These are phyloP conservation scores for Saccharomycodes ludwigii DNA, from an alignment of 805 yeast genomes.

Conservation along the genomic window DNA sequence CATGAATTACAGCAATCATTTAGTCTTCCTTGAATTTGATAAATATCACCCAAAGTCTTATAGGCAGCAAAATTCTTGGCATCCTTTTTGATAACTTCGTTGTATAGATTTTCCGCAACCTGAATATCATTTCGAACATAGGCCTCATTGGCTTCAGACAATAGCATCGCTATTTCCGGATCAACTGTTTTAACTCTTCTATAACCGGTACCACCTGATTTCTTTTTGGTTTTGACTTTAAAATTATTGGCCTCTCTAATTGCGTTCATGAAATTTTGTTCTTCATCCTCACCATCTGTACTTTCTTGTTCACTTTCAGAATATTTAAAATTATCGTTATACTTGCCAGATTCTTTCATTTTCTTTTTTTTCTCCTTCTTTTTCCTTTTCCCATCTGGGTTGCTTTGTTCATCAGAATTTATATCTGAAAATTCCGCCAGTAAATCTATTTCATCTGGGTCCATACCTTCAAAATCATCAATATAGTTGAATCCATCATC, in stretches of 20 bases:
- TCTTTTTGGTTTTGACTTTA: constrained; percentile 30
- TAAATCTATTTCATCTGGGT: constrained; percentile 26
- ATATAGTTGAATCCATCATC: constrained; percentile 6
- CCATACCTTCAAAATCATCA: constrained; percentile 5
- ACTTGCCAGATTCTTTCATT: constrained; percentile 12
- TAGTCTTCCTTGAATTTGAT: constrained; percentile 49
- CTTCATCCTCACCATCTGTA: constrained; percentile 27
- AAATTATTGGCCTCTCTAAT: constrained; percentile 58
- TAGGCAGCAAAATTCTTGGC: constrained; percentile 74
- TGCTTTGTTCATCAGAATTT: constrained; percentile 11
- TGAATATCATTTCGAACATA: constrained; percentile 55
- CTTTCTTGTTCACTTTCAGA: constrained; percentile 13
- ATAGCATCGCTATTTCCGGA: constrained; percentile 57
- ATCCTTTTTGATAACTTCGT: constrained; percentile 66
- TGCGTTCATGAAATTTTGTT: constrained; percentile 43
- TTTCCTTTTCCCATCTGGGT: constrained; percentile 18
- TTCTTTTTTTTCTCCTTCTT: constrained; percentile 17
- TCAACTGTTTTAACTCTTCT: constrained; percentile 34
- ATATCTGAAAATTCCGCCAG: constrained; percentile 24
- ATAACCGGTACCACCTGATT: constrained; percentile 15
- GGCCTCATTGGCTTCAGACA: constrained; percentile 70
- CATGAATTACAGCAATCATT: constrained; percentile 70
- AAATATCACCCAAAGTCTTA: constrained; percentile 78
- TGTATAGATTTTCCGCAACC: constrained; percentile 45
- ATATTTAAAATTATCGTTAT: constrained; percentile 18